Base-by-base conservation (phyloP, 371 early-diverging fungal species). In the Syncephalastrum sp. region DNA sequence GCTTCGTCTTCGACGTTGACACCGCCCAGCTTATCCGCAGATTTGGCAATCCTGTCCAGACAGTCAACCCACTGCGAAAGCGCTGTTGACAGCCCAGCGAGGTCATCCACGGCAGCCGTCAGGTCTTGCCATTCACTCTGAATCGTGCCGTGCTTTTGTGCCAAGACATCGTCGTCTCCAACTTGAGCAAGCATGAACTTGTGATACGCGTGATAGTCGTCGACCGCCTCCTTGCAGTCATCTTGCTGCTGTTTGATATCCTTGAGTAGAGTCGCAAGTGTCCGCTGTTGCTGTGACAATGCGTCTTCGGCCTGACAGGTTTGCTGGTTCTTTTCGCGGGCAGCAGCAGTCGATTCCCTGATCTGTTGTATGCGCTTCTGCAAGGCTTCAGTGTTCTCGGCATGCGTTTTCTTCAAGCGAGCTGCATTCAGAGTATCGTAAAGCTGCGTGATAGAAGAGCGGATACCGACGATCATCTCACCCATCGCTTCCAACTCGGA, bases 341-440 rank as follows among this genome's bases (percentile, higher is more conserved):
- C 55, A 45, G 51, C 27, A 3, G 33, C 45, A 42, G 21, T 45
- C 3, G 41, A 25, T 21, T 48, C 33, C 13, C 44, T 7, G 44
- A 21, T 13, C 23, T 56, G n/a, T 25, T 27, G n/a, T 14, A 60
- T 43, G 2, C 38, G 53, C 1, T 19, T 27, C 21, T 53, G 54
- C 25, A 60, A 41, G 19, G 47, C 52, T 16, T 25, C 46, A 13
- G 70, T 60, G 27, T 55, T 59, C 7, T 64, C 60, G 14, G 45
- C 54, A 17, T 65, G 57, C 0, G 68, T 77, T 6, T 67, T 72
- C 50, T 64, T 62, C n/a, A 74, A 56, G 42, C 73, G 67, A 25
- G 57, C 65, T 27, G 64, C 54, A 54, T 77, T 71, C 23, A 74
- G 70, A 3, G 65, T 49, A 50, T 77, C 78, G 48, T 77, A 77